Conservation (phyloP, 495 filamentous ascomycete species). For the Penicillium maclennaniae region DNA sequence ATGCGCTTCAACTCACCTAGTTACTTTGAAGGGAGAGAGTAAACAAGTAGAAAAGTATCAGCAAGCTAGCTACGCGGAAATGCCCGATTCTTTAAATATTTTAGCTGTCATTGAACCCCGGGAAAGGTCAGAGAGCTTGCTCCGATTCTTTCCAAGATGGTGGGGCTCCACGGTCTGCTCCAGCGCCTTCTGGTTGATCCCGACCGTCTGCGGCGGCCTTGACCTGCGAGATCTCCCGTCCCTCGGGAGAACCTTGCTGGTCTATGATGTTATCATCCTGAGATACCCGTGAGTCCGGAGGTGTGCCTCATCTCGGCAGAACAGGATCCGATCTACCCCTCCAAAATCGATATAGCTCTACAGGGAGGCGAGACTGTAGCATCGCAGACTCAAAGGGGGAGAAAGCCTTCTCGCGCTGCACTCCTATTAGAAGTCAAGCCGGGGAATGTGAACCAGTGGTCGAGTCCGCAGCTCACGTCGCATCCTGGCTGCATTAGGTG, state of each 20-base stretch:
- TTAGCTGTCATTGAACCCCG: conserved; percentile 13
- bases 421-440: background rate
- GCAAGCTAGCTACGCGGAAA: conserved; percentile 19
- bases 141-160: conserved; percentile 46
- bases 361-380: background rate
- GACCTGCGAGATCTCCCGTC: conserved; percentile 43
- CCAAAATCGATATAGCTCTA: background rate
- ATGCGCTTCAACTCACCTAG: conserved; percentile 21
- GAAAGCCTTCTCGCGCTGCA: background rate
- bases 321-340: background rate
- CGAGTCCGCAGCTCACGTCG: conserved; percentile 2
- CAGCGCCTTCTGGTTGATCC: conserved; percentile 32
- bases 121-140: conserved; percentile 28
- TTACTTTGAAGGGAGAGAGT: conserved; percentile 7
- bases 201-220: conserved; percentile 28
- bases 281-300: background rate
- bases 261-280: conserved; percentile 18
- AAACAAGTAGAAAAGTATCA: conserved; percentile 11
- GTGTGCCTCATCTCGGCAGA: background rate
- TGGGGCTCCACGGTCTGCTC: conserved; percentile 33
- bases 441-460: background rate
- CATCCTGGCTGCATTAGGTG: background rate
- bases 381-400: background rate
- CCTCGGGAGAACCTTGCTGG: conserved; percentile 34
- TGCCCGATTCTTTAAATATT: conserved; percentile 33